Conservation (phyloP, 2,329 filamentous ascomycete species). For the Graphilbum ipis-grandicollis region DNA sequence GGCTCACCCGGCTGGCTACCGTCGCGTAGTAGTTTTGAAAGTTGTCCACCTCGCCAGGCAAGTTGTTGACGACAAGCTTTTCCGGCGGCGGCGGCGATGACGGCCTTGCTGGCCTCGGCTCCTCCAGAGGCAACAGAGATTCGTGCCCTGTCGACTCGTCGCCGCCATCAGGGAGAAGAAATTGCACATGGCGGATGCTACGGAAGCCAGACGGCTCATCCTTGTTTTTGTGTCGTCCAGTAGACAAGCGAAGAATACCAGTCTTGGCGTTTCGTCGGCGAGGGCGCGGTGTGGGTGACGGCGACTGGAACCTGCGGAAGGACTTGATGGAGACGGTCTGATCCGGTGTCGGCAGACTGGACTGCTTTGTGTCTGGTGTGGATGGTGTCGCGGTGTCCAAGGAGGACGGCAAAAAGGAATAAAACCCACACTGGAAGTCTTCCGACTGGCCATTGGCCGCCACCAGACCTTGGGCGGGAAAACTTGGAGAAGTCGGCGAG, state of each 20-base stretch:
- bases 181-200: neutral
- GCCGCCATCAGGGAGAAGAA: neutral
- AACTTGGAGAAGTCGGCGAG: constrained; percentile 2
- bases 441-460: too few species aligned
- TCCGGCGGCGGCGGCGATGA: neutral
- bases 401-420: neutral
- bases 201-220: neutral
- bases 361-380: constrained; percentile 12
- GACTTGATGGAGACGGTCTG: constrained; percentile 30
- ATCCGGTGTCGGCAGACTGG: constrained; percentile 24
- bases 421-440: neutral
- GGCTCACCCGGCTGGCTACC: constrained; percentile 4
- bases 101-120: too few species aligned
- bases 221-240: neutral
- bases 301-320: constrained; percentile 34
- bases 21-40: constrained; percentile 16
- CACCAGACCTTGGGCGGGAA: neutral
- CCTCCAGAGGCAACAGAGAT: too few species aligned
- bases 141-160: too few species aligned
- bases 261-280: constrained; percentile 6
- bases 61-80: constrained; percentile 11
- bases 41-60: constrained; percentile 18
- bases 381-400: constrained; percentile 8
- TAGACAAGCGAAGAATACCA: neutral
- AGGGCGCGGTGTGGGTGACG: constrained; percentile 22